These are phyloP conservation scores for Wallacemonas collosoma DNA, from an alignment of 208 protist species.

Conservation along the genomic window DNA sequence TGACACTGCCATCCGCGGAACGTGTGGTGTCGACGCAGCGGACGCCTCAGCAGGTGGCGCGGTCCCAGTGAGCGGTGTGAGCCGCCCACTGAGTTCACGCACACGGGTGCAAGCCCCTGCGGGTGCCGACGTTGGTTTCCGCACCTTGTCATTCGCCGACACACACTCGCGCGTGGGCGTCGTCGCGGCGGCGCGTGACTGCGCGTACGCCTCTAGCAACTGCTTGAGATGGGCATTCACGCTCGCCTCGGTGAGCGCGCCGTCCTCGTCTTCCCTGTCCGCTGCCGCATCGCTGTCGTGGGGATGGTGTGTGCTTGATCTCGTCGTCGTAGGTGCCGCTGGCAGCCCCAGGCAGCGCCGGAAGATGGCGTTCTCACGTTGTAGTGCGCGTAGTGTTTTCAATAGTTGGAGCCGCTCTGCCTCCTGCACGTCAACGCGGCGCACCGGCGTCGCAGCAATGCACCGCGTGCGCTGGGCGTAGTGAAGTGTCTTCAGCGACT, in stretches of 20 bases:
- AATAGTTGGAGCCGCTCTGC: slow-evolving; percentile 55
- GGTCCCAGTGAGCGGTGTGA: neutral
- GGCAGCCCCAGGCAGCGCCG: slow-evolving; percentile 41
- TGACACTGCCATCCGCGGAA: no score
- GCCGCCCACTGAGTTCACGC: neutral
- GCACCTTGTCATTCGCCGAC: neutral
- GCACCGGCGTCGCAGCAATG: slow-evolving; percentile 51
- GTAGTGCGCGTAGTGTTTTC: slow-evolving; percentile 29
- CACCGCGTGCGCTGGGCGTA: slow-evolving; percentile 76
- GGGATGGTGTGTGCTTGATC: neutral
- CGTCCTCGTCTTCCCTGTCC: slow-evolving; percentile 8
- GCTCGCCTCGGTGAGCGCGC: slow-evolving; percentile 13
- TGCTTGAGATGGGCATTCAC: slow-evolving; percentile 4
- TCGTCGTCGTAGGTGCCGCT: neutral
- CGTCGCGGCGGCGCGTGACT: neutral
- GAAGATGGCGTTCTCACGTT: slow-evolving; percentile 58
- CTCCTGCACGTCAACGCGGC: slow-evolving; percentile 67
- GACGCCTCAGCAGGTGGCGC: neutral
- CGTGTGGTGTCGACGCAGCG: no score
- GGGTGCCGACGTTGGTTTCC: neutral
- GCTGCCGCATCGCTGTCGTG: neutral
- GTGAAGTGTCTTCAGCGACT: slow-evolving; percentile 81
- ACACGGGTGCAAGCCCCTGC: neutral
- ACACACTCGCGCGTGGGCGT: neutral
- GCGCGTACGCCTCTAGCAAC: slow-evolving; percentile 16